phyloP scores from a whole-genome alignment of 768 basidiomycete species.

The Mycena filopes region DNA sequence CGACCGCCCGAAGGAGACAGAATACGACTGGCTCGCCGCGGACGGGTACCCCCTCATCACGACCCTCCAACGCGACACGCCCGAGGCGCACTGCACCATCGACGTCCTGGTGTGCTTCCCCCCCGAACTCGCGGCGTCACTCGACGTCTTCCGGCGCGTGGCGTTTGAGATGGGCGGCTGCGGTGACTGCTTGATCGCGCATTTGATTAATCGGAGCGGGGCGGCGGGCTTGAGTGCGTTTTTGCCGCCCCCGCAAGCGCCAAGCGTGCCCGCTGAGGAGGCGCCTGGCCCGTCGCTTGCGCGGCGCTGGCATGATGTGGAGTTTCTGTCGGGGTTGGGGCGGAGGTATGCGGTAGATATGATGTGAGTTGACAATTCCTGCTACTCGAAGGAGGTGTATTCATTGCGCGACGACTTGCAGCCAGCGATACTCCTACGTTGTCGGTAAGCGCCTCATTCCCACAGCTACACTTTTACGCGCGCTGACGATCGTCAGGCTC shows the following conservation, averaged over 20 bases:
- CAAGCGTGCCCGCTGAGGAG: neutral
- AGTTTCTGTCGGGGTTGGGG: constrained; percentile 13
- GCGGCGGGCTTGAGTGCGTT: constrained; percentile 23
- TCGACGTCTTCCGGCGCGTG: constrained; percentile 26
- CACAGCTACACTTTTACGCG: too few relatives aligned
- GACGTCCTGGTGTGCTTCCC: constrained; percentile 18
- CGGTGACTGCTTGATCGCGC: constrained; percentile 33
- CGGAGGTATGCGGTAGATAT: constrained; percentile 18
- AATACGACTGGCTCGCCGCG: constrained; percentile 26
- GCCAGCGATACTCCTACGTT: constrained; percentile 33
- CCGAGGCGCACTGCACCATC: constrained; percentile 12
- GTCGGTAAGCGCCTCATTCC: constrained; percentile 5
- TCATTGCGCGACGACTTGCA: neutral
- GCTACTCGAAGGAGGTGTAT: neutral
- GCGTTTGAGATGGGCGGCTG: constrained; percentile 31
- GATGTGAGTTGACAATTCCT: constrained; percentile 17
- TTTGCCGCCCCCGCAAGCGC: constrained; percentile 15
- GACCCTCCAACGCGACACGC: neutral
- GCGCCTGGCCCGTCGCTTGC: neutral
- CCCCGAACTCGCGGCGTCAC: neutral
- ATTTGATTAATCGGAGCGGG: constrained; percentile 26
- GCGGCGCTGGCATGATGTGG: constrained; percentile 25
- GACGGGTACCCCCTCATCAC: constrained; percentile 30
- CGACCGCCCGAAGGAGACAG: constrained; percentile 18
- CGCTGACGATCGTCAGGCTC: constrained; percentile 13